Evolutionary conservation across 257 asterid genomes (phyloP).

Genomic region (Solanum microdontum): DNA sequence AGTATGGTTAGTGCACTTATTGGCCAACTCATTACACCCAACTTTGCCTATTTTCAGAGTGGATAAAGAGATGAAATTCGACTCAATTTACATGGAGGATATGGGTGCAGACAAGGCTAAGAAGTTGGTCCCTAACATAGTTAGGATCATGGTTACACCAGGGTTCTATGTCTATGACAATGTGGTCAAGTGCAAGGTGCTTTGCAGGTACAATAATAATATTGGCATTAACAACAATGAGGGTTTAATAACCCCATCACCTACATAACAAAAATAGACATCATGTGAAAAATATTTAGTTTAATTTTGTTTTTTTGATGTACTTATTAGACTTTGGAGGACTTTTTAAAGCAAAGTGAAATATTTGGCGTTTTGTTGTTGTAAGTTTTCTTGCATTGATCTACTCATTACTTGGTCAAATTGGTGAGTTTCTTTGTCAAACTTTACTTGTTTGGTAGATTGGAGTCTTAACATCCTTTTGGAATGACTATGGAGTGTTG

Average conservation of each 20-base stretch:
- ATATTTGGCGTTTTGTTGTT: background rate
- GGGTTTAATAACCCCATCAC: conserved; percentile 38
- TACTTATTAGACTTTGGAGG: background rate
- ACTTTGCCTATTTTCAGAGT: conserved; percentile 69
- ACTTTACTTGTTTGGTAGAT: background rate
- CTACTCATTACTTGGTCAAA: background rate
- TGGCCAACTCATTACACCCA: conserved; percentile 88
- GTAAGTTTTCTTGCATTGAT: background rate
- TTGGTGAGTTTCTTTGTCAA: background rate
- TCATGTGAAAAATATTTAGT: background rate
- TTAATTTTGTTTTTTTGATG: background rate
- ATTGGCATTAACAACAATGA: conserved; percentile 10
- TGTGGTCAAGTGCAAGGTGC: conserved; percentile 93
- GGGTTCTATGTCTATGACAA: conserved; percentile 87
- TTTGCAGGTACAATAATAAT: conserved; percentile 62
- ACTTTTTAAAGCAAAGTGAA: background rate
- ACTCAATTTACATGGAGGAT: conserved; percentile 92
- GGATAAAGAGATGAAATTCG: conserved; percentile 56
- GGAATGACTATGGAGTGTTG: background rate
- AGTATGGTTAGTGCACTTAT: conserved; percentile 81
- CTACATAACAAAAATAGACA: conserved; percentile 13
- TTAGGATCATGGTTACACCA: conserved; percentile 88
- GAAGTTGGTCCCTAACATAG: conserved; percentile 52
- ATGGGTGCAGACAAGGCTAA: conserved; percentile 69
- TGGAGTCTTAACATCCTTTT: background rate